Percentiles rank a stretch among this genome's conserved stretches.
Conservation (phyloP, 2,329 filamentous ascomycete genomes). For the Penicillium sclerotiorum region DNA sequence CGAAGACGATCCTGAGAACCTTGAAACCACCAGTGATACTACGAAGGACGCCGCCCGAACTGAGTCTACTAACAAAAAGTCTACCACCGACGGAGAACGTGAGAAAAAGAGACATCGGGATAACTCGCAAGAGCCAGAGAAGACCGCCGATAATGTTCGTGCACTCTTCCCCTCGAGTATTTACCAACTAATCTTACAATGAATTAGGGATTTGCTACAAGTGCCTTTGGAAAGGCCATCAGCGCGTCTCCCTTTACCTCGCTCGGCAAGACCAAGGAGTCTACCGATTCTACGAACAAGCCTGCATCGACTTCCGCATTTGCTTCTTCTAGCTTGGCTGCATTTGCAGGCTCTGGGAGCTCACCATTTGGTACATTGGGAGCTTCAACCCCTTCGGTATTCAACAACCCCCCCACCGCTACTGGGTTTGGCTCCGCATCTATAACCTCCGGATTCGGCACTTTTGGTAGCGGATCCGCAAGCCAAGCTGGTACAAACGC, state of each 20-base stretch:
- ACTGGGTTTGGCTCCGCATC: constrained; percentile 34
- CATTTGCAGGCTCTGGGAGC: constrained; percentile 61
- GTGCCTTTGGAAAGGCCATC: constrained; percentile 48
- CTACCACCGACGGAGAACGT: constrained; percentile 34
- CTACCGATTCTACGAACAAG: constrained; percentile 29
- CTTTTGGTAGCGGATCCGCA: constrained; percentile 40
- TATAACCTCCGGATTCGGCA: constrained; percentile 41
- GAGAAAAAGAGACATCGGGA: constrained; percentile 50
- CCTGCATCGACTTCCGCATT: constrained; percentile 65
- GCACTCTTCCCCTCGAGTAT: neutral
- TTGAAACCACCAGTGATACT: constrained; percentile 15
- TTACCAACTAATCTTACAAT: neutral
- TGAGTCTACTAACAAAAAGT: constrained; percentile 17
- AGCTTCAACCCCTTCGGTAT: constrained; percentile 47
- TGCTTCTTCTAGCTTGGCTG: constrained; percentile 68
- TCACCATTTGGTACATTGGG: constrained; percentile 67
- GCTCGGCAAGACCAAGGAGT: constrained; percentile 33
- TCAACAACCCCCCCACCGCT: constrained; percentile 33
- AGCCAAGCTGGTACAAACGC: constrained; percentile 53
- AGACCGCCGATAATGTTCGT: constrained; percentile 30
- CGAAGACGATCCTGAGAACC: constrained; percentile 35
- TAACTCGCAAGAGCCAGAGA: constrained; percentile 41
- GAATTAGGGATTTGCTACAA: constrained; percentile 30
- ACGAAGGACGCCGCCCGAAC: constrained; percentile 9
- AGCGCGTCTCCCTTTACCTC: constrained; percentile 47